Evolutionary conservation across 192 early-diverging fungal genomes (phyloP), one percentile per base, ranked within the genome.

Genomic region (Backusella mclennaniae): DNA sequence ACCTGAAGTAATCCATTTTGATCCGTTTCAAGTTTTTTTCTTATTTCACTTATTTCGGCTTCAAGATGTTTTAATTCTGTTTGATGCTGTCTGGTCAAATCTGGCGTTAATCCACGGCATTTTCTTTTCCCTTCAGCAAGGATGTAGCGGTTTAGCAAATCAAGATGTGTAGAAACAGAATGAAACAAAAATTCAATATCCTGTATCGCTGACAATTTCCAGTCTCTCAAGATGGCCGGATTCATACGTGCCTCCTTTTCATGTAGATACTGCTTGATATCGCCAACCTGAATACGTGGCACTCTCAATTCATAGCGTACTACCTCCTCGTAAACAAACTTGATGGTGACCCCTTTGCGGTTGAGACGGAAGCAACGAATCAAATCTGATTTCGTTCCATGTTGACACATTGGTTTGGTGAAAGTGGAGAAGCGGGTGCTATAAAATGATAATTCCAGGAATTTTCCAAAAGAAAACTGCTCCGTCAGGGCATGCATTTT

Each of bases 381-480:
- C 52, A 94, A 88, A 31, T 92, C 82, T 29, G 21, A 76, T 15
- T 31, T 78, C 53, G 72, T 49, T 19, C 29, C 89, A 76, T 90
- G 93, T 14, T 80, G 80, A 75, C 94, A 95, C 4, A 86, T 71
- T 15, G 74, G 71, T 12, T 84, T 23, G 56, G 6, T 84, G 19
- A 89, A 84, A 7, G 86, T 87, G 2, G 66, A 59, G 63, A 95
- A 87, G 0, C 78, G 74, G 3, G 82, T 77, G 76, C 87, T 89
- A 82, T 98, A 97, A 46, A 96, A 93, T 0, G 92, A 79, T 1
- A 95, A 79, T 77, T 98, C 97, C 21, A 98, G 81, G 77, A 95
- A 98, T 82, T 98, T 98, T 44, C 93, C 96, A 87, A 97, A 97
- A 2, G 97, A 98, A 76, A 93, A 96, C 29, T 89, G 85, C 85